Evolutionary conservation across 345 rosid genomes (phyloP).

Genomic region (Populus tremula): DNA sequence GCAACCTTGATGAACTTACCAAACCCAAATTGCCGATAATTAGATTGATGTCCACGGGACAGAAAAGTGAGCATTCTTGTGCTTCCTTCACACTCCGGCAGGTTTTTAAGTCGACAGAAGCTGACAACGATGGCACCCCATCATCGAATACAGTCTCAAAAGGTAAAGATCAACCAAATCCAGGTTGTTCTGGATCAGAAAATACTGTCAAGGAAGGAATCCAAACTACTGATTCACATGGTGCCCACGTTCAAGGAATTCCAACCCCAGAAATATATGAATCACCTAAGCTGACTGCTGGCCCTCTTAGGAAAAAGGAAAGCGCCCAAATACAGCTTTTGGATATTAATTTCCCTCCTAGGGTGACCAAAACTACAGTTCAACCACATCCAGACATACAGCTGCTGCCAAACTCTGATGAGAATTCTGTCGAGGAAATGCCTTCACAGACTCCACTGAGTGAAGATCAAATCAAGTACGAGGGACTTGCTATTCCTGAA

Average conservation of each 20-base stretch:
- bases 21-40: conserved; percentile 86
- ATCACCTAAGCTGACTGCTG: conserved; percentile 64
- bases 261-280: conserved; percentile 91
- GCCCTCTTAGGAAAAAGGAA: conserved; percentile 59
- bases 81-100: conserved; percentile 76
- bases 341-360: conserved; percentile 86
- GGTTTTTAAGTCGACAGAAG: conserved; percentile 70
- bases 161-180: conserved; percentile 40
- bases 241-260: conserved; percentile 64
- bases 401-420: conserved; percentile 29
- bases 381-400: conserved; percentile 27
- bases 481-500: conserved; percentile 16
- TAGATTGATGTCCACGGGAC: conserved; percentile 86
- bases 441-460: conserved; percentile 21
- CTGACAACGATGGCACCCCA: conserved; percentile 43
- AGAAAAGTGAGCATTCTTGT: conserved; percentile 82
- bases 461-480: conserved; percentile 25
- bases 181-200: conserved; percentile 38
- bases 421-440: conserved; percentile 33
- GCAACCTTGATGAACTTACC: conserved; percentile 77
- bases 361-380: conserved; percentile 35
- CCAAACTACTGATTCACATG: conserved; percentile 36
- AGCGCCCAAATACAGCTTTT: conserved; percentile 58
- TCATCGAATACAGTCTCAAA: conserved; percentile 47
- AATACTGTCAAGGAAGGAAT: conserved; percentile 48